Conservation (phyloP, 441 rosid genomes). For the Flueggea neowawraea region DNA sequence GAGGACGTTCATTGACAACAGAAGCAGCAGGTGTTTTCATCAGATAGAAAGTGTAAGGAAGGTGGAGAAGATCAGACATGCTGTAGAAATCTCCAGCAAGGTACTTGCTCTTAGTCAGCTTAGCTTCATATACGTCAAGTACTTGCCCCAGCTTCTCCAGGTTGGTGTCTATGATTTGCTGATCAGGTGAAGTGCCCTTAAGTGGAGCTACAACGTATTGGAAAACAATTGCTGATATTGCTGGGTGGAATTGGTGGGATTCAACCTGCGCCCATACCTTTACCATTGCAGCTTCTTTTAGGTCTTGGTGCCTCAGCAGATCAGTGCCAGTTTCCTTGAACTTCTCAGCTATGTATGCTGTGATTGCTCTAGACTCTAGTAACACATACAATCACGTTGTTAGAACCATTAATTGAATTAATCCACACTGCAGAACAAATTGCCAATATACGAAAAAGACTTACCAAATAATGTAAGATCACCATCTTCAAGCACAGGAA, state of each 20-base stretch:
- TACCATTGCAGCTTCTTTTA: slow-evolving; percentile 54
- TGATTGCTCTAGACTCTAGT: slow-evolving; percentile 73
- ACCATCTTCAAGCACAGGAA: slow-evolving; percentile 76
- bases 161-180: slow-evolving; percentile 45
- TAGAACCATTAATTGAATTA: too few relatives aligned
- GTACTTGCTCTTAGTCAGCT: slow-evolving; percentile 51
- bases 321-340: slow-evolving; percentile 54
- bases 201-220: slow-evolving; percentile 60
- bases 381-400: too few relatives aligned
- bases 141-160: slow-evolving; percentile 55
- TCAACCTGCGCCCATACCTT: slow-evolving; percentile 77
- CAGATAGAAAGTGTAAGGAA: slow-evolving; percentile 64
- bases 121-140: slow-evolving; percentile 62
- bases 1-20: slow-evolving; percentile 53
- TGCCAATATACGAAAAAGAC: not conserved
- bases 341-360: slow-evolving; percentile 58
- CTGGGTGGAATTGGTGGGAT: slow-evolving; percentile 62
- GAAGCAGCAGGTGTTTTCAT: slow-evolving; percentile 63
- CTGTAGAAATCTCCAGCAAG: slow-evolving; percentile 71
- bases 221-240: slow-evolving; percentile 55
- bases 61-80: slow-evolving; percentile 75
- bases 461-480: slow-evolving; percentile 69
- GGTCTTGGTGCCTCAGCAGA: slow-evolving; percentile 41
- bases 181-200: slow-evolving; percentile 45
- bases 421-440: too few relatives aligned